Evolutionary conservation across 768 basidiomycete genomes (phyloP), one percentile per base, ranked within the genome.

Genomic region (Sistotremastrum niveocremeum): DNA sequence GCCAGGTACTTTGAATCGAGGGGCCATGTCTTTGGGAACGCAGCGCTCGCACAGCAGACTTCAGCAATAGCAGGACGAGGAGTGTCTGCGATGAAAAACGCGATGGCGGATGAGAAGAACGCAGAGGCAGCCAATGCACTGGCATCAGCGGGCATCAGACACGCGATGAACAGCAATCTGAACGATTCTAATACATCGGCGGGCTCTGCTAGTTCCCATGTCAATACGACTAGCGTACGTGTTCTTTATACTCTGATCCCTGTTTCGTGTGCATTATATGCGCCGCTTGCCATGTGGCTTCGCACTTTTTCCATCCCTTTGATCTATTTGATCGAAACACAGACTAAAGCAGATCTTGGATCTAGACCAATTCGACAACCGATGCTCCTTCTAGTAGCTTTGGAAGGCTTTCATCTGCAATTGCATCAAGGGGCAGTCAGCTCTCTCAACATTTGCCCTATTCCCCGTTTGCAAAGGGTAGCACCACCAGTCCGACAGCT

Each of bases 1-100:
- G 38, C 4, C 58, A 85, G 83, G 54, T 85, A 85, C 64, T 85
- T 85, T 61, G 65, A 20, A 39, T 37, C 42, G 36, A 51, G 33
- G 36, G 32, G 34, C 33, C 46, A 34, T 11, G 45, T 36, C 9
- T 39, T 46, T 30, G 46, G 32, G 11, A 49, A 11, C 36, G 31
- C 45, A 55, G 47, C 41, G 53, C 55, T 38, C 44, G 52, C 43
- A 47, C 58, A 37, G 54, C 41, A 52, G 31, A 8, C 41, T n/a
- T 45, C 42, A 11, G 10, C n/a, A 30, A 48, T 33, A 34, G 43
- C 52, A 54, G 39, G 64, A 2, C 55, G 60, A 6, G 65, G 64
- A 11, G 64, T 66, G 11, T 66, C 73, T 30, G 68, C 66, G 12
- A 65, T 70, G 3, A 68, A 70, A 42, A 65, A 66, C 30, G 72